Conservation (phyloP, 441 rosid genomes). For the Cnidoscolus chayamansa region DNA sequence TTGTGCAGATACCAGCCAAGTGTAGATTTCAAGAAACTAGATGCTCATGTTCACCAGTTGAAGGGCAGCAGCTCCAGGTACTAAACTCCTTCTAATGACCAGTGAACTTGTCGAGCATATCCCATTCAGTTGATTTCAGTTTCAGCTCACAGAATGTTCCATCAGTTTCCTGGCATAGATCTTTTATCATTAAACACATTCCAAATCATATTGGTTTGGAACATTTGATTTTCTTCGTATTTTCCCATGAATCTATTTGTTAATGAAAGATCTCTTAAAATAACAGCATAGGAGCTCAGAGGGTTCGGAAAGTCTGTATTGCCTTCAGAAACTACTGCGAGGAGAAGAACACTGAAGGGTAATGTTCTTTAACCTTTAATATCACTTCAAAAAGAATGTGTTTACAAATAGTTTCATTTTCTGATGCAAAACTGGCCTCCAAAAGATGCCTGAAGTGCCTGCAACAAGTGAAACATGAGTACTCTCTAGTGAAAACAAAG, state of each 20-base stretch:
- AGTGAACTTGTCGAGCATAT: no score
- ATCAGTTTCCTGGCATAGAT: no score
- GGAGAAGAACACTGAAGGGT: slow-evolving; percentile 55
- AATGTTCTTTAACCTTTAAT: slow-evolving; percentile 7
- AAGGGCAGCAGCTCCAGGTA: slow-evolving; percentile 83
- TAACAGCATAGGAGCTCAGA: slow-evolving; percentile 65
- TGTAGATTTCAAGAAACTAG: slow-evolving; percentile 51
- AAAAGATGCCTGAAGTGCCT: slow-evolving; percentile 56
- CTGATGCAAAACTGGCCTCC: slow-evolving; percentile 8
- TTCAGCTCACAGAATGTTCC: no score
- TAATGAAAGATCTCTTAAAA: slow-evolving; percentile 13
- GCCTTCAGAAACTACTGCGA: slow-evolving; percentile 53
- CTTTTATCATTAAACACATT: no score
- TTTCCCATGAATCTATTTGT: not conserved
- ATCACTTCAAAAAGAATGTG: no score
- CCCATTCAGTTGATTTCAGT: no score
- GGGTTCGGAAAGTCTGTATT: slow-evolving; percentile 57
- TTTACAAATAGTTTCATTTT: not conserved
- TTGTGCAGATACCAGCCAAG: slow-evolving; percentile 42
- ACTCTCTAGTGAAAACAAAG: slow-evolving; percentile 46
- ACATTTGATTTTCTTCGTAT: not conserved
- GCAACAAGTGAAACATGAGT: slow-evolving; percentile 58
- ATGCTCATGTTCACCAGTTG: slow-evolving; percentile 63
- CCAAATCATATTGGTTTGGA: not conserved
- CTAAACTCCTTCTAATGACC: not conserved